Evolutionary conservation across 345 rosid species (phyloP), one percentile per base, ranked within the genome.

Genomic region (Streptanthus diversifolius): DNA sequence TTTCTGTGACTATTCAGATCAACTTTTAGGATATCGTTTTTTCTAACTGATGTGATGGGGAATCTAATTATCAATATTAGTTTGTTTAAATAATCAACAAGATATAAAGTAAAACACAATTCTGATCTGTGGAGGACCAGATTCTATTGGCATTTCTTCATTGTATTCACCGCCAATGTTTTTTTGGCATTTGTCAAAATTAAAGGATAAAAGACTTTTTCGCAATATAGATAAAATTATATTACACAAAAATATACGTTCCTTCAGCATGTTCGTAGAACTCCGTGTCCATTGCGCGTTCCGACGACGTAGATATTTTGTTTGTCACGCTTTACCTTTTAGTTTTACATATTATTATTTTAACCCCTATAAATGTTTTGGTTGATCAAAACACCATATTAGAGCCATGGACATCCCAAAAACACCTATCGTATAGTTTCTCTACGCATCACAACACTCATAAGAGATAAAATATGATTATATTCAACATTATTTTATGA

Each of bases 211-310:
- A 45, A 51, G 68, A 51, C 73, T 30, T 60, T 29, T 30, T 24
- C 10, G 1, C 36, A 15, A 19, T 7, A n/a, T 25, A 7, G 4
- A 33, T 12, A 35, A 45, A 3, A 18, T 29, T 9, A 3, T n/a
- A 54, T 25, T 22, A 24, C 11, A 29, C 0, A 39, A 22, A 19
- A 12, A 40, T 2, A 51, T 19, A n/a, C n/a, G n/a, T 68, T 68
- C 32, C 58, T 36, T 56, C 59, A 29, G 3, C 55, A 66, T 66
- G 62, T 74, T 49, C 37, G 5, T 49, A 52, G 22, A 51, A 74
- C 47, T 21, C 68, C 78, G 73, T 68, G 74, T 61, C 47, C 58
- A 15, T 32, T 75, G 70, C 74, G 74, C 24, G 79, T 75, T 25
- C 35, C 70, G 74, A 68, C 79, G 74, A 17, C 69, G 70, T 61